Conservation (phyloP, 352 stramenopile species). For the Aphanomyces euteiches region DNA sequence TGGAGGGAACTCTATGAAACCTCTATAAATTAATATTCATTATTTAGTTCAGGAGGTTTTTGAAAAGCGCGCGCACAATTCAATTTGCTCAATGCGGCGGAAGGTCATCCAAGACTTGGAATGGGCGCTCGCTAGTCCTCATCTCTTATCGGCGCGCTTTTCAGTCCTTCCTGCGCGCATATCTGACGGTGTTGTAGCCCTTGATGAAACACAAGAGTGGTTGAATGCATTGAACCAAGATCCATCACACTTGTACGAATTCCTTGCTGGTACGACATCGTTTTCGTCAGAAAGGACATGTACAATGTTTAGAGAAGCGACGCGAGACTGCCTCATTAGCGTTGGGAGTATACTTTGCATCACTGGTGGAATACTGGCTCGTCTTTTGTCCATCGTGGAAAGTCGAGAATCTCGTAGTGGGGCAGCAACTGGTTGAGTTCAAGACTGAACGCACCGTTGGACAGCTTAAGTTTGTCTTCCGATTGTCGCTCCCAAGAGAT, state of each 20-base stretch:
- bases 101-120: slow-evolving; percentile 70
- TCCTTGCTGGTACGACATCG: slow-evolving; percentile 44
- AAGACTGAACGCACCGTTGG: slow-evolving; percentile 58
- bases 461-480: slow-evolving; percentile 76
- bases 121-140: slow-evolving; percentile 56
- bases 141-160: slow-evolving; percentile 50
- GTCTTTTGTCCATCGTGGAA: slow-evolving; percentile 46
- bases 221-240: slow-evolving; percentile 43
- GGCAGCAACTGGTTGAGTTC: slow-evolving; percentile 59
- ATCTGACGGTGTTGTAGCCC: not conserved
- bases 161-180: slow-evolving; percentile 27
- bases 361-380: slow-evolving; percentile 66
- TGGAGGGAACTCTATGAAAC: not conserved
- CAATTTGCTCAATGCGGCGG: not conserved
- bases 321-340: slow-evolving; percentile 42
- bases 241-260: slow-evolving; percentile 43
- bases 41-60: not conserved
- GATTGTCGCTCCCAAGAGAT: slow-evolving; percentile 13
- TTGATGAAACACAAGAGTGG: slow-evolving; percentile 40
- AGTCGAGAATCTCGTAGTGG: slow-evolving; percentile 45
- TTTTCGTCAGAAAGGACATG: not conserved
- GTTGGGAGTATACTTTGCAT: slow-evolving; percentile 68
- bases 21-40: not conserved
- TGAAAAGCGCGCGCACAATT: no score
- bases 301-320: slow-evolving; percentile 37